Evolutionary conservation across 2,329 filamentous ascomycete species (phyloP), one percentile per base, ranked within the genome.

Genomic region (Monilinia fructicola): DNA sequence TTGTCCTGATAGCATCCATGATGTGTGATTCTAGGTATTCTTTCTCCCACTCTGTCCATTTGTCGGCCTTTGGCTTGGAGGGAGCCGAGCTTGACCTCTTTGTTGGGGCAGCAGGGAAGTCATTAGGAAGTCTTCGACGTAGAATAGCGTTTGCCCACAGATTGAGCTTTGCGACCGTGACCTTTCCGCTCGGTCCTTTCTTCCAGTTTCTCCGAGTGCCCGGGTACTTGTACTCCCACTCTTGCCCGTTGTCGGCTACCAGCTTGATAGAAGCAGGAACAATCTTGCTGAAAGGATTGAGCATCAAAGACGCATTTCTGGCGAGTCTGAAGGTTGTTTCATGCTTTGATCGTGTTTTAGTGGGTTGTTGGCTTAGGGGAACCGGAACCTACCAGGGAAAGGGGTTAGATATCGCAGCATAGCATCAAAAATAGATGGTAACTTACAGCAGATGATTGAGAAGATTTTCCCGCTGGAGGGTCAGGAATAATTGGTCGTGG

Each of bases 41-140:
- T 14, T 18, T 40, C 18, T 65, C 63, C 42, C n/a, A 40, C 26
- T 38, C 31, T 14, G 63, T 65, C 63, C 63, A 65, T 23, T 60
- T 60, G 6, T 60, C 56, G n/a, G 12, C 7, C 28, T 48, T 60
- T 23, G 12, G 56, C 3, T 23, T 48, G 6, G 44, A 5, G 1
- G 21, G 42, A 3, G 12, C 18, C 14, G 26, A 35, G n/a, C 10
- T 28, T 28, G 38, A 46, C 18, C 16, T 21, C 14, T 50, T 23
- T 16, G 35, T 64, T 6, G 12, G 10, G 4, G 2, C 23, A 18
- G 31, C 4, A 59, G 63, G 54, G 18, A 65, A 65, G 6, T 40
- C 18, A 12, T 31, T 18, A 10, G 54, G 63, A 31, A 60, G 23
- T 59, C 63, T 65, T 21, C 54, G 54, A 46, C 44, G 42, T 21